Evolutionary conservation across 768 basidiomycete species (phyloP), one percentile per base, ranked within the genome.

Genomic region (Lentinula lateritia): DNA sequence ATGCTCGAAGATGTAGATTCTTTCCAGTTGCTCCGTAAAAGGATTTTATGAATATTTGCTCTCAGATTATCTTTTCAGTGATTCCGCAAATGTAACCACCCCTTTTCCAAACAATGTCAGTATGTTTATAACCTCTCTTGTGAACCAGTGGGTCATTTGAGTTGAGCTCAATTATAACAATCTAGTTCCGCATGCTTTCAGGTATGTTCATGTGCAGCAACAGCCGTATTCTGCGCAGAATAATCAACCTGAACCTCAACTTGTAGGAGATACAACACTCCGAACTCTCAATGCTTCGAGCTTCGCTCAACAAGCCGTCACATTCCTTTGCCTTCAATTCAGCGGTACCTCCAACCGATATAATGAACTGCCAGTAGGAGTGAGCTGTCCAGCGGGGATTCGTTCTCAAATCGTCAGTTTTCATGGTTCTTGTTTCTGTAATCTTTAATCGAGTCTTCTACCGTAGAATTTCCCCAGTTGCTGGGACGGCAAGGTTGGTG

Each of bases 281-380:
- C 70, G 76, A n/a, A 73, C 70, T 15, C 64, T 73, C 50, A 64
- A 77, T 45, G 64, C 72, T 6, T 65, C 64, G 15, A 72, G 69
- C 61, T 74, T 69, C 59, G 72, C 74, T 2, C 76, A 76, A 60
- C 74, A 74, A 58, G 76, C 76, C 1, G 60, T 77, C 18, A 75
- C 73, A 6, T 74, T 72, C 64, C 65, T 78, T 28, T 81, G 77
- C 63, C 73, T 83, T 23, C 66, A 79, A 53, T 76, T 77, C 62
- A 65, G 69, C 52, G 74, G 74, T 2, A 68, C 64, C 13, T 68
- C 73, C 1, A 70, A 68, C 5, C 69, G 66, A 58, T 66, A 67
- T 62, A 62, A 55, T 52, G 63, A 61, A 16, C 62, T 69, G 16
- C 66, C 69, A 8, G 62, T 65, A 13, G 38, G 50, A 2, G 46